Percentiles rank a stretch among this genome's conserved stretches.
phyloP scores from a whole-genome alignment of 768 basidiomycete genomes.

The Kwoniella sp. region DNA sequence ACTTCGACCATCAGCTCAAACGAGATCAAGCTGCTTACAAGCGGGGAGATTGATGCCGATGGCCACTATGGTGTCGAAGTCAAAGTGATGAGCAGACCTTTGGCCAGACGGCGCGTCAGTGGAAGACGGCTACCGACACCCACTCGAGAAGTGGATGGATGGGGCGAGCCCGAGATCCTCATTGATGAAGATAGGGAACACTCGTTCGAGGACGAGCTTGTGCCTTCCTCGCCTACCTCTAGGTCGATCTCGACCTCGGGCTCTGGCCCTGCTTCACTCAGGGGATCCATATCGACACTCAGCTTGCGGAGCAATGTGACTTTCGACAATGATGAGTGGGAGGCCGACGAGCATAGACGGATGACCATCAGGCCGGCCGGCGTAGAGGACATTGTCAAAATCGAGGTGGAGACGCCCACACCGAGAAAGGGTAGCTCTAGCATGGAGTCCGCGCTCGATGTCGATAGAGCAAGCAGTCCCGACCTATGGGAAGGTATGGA shows the following conservation, averaged over 20 bases:
- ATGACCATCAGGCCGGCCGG: background rate
- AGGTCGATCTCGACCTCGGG: too few species aligned
- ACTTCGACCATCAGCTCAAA: background rate
- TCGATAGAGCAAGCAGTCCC: slow-evolving; percentile 11
- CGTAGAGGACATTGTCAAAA: background rate
- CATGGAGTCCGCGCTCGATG: background rate
- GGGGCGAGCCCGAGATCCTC: slow-evolving; percentile 27
- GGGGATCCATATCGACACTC: slow-evolving; percentile 1
- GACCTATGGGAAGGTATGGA: slow-evolving; percentile 11
- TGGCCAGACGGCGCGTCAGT: background rate
- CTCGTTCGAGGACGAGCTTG: background rate
- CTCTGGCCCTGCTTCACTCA: background rate
- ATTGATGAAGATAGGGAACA: slow-evolving; percentile 15
- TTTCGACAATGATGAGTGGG: background rate
- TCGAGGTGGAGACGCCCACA: background rate
- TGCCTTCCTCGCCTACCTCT: background rate
- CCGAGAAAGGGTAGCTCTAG: background rate
- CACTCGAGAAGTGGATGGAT: slow-evolving; percentile 13
- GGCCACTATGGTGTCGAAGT: background rate
- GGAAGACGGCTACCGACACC: background rate
- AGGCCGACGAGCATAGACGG: background rate
- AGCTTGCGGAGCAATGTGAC: slow-evolving; percentile 8
- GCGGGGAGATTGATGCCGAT: background rate
- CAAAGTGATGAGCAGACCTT: background rate
- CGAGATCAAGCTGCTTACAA: background rate